Base-by-base conservation (phyloP, 352 stramenopile species). In the Globisporangium paddicum region DNA sequence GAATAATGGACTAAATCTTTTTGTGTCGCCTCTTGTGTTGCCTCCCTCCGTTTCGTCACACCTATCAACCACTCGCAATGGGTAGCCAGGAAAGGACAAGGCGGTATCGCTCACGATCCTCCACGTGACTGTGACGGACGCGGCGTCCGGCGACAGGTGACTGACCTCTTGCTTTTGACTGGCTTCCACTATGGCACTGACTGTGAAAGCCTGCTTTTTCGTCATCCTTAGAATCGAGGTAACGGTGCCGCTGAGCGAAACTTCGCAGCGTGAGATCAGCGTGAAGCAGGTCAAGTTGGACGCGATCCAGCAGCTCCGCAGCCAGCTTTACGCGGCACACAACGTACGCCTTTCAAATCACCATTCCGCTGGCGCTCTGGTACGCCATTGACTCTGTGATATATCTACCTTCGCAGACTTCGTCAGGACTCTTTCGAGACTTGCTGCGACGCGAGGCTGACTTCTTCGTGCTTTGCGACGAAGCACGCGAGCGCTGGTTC, bases 211-310 rank as follows among this genome's bases (percentile, higher is more conserved):
- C 19, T 63, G 10, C 3, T 28, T 16, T 35, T 7, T 26, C 18
- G 25, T 35, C 5, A 11, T n/a, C 19, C 16, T n/a, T 55, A 68
- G 62, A 37, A 58, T 75, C 11, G 73, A 73, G 19, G 77, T 72
- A 11, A 61, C 74, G 41, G 47, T 85, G 2, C 72, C 75, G 5
- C 52, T 85, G 10, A 75, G 68, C 13, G 62, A 73, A 28, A 58
- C 53, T 8, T 82, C 72, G 9, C 60, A 71, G 42, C 55, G 68
- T 3, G 58, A 62, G 46, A 64, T 85, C 40, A 69, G 42, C 49
- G 63, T 84, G 3, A 66, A 70, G 23, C 78, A 83, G 38, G 72
- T 90, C n/a, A 90, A 90, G 54, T 34, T 78, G 21, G 72, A 86
- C 40, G 80, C 72, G 1, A 60, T 88, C 44, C 71, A 77, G 35